These are phyloP conservation scores for Zea luxurians DNA, from an alignment of 176 grass and related monocot species.

Conservation along the genomic window DNA sequence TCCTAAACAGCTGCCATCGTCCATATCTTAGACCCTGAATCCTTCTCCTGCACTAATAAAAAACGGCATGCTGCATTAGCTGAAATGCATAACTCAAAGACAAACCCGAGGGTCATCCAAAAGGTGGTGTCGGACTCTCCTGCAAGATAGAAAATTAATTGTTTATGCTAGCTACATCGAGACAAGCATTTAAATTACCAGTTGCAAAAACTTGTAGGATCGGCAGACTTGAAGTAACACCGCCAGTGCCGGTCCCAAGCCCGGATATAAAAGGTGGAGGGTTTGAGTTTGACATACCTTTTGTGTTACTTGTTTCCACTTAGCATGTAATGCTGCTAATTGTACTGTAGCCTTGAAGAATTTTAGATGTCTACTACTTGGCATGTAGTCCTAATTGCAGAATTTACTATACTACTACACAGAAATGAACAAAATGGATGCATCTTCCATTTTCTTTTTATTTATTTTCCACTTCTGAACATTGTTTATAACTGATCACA, in stretches of 20 bases:
- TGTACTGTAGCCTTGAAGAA: neutral
- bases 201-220: conserved; percentile 8
- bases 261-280: conserved; percentile 60
- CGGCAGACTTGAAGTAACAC: conserved; percentile 51
- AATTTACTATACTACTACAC: neutral
- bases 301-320: neutral
- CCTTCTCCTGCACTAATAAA: conserved; percentile 8
- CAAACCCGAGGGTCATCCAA: neutral
- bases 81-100: conserved; percentile 11
- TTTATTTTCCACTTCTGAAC: neutral
- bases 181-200: neutral
- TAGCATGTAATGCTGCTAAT: neutral
- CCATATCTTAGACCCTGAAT: conserved; percentile 5
- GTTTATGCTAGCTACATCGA: neutral
- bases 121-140: neutral
- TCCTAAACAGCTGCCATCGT: neutral
- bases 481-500: conserved; percentile 9
- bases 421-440: neutral
- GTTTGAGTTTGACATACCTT: conserved; percentile 32
- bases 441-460: neutral
- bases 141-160: neutral
- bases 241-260: conserved; percentile 53
- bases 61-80: conserved; percentile 2
- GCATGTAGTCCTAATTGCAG: conserved; percentile 11
- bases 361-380: conserved; percentile 17